Conservation (phyloP, 345 rosid species). For the Eucalyptus cloeziana region DNA sequence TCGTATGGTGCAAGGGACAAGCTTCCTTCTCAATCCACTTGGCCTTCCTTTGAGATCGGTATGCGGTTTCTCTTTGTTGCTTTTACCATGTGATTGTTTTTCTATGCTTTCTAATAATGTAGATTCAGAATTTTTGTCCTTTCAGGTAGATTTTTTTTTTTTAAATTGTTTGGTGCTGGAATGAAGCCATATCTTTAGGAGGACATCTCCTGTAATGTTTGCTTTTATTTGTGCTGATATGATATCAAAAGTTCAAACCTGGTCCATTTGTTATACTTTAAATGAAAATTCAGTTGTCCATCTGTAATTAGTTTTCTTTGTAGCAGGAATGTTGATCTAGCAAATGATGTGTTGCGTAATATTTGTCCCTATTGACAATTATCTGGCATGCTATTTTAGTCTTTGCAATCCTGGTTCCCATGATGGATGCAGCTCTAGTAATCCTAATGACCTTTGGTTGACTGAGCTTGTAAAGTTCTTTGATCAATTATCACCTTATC, state of each 20-base stretch:
- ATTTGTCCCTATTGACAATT: not conserved
- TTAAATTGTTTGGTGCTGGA: not conserved
- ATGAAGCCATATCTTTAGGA: not conserved
- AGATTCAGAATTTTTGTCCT: not conserved
- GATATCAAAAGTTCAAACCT: not conserved
- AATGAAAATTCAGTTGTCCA: not conserved
- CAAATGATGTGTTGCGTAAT: not conserved
- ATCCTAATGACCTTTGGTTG: not conserved
- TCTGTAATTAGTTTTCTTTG: not conserved
- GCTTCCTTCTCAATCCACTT: constrained; percentile 54
- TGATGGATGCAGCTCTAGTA: not conserved
- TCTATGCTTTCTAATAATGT: not conserved
- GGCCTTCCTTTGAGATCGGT: constrained; percentile 95
- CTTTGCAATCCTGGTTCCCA: not conserved
- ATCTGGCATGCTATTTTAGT: not conserved
- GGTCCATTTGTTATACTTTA: not conserved
- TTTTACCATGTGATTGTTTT: not conserved
- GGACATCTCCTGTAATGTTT: not conserved
- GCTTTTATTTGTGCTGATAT: not conserved
- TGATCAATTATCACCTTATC: not conserved
- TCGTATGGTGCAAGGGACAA: constrained; percentile 38
- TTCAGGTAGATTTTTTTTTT: not conserved
- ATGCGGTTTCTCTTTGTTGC: constrained; percentile 7
- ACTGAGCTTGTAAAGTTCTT: not conserved
- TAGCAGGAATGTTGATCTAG: not conserved